A percentile compares a stretch with the other conserved stretches of the same genome.
Conservation (phyloP, 2,329 filamentous ascomycete species). For the Penicillium sp. region DNA sequence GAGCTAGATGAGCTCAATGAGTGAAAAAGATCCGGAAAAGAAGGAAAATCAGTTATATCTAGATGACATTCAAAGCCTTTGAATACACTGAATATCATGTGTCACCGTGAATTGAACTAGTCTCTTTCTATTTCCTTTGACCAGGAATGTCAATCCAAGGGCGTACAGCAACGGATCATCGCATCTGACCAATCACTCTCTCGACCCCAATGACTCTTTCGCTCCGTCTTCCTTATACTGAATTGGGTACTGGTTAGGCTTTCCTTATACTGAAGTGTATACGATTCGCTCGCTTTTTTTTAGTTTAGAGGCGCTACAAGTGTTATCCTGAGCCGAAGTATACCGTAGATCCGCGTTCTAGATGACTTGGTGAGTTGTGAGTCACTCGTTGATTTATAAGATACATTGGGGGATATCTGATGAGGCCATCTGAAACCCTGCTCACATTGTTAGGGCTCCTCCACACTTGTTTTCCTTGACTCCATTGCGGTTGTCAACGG, state of each 20-base stretch:
- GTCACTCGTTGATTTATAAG: constrained; percentile 13
- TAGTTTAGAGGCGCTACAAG: background rate
- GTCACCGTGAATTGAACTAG: background rate
- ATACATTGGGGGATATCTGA: background rate
- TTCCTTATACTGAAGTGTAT: constrained; percentile 4
- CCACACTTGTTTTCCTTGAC: constrained; percentile 6
- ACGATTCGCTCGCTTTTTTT: background rate
- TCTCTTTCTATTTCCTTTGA: background rate
- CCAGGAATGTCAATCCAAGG: constrained; percentile 26
- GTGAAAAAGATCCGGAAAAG: background rate
- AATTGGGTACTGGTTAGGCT: background rate
- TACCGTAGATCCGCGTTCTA: background rate
- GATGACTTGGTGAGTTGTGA: constrained; percentile 3
- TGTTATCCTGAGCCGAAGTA: background rate
- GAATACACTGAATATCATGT: background rate
- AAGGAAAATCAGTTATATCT: background rate
- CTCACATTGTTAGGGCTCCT: constrained; percentile 3
- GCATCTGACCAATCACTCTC: constrained; percentile 10
- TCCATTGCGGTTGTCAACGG: constrained; percentile 24
- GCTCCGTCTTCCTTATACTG: constrained; percentile 5
- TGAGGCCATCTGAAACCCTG: background rate
- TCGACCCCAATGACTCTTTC: background rate
- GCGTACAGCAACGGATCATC: constrained; percentile 15
- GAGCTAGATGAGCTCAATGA: no score
- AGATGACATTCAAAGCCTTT: background rate